Evolutionary conservation across 768 basidiomycete species (phyloP).

Genomic region (Roridomyces roridus): DNA sequence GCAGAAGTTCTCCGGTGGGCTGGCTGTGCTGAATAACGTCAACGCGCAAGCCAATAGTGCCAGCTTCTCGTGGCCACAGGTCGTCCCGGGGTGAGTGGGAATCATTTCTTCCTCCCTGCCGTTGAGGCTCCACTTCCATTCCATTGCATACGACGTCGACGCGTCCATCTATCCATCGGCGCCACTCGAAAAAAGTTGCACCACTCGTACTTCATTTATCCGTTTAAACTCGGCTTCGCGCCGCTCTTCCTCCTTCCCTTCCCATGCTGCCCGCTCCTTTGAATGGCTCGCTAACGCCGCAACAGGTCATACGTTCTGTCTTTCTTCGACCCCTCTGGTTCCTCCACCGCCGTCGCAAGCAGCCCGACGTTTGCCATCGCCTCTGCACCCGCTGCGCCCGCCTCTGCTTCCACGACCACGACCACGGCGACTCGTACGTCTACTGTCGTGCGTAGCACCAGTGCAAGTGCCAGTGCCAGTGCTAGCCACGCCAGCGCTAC

Average conservation of each 20-base stretch:
- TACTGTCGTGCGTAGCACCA: neutral
- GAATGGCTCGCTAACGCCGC: neutral
- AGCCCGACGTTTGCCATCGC: slow-evolving; percentile 1
- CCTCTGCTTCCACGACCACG: neutral
- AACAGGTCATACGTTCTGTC: neutral
- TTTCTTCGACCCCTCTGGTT: neutral
- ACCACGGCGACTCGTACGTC: neutral
- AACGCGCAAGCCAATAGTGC: neutral
- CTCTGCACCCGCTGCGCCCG: neutral
- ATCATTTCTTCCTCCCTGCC: neutral
- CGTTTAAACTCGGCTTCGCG: neutral
- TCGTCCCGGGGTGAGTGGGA: neutral
- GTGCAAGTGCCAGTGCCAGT: neutral
- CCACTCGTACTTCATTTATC: neutral
- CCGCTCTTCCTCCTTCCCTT: neutral
- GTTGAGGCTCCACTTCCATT: neutral
- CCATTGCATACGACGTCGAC: neutral
- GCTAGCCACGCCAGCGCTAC: neutral
- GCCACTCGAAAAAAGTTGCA: neutral
- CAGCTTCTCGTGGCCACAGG: neutral
- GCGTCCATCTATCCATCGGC: neutral
- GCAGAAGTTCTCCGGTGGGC: neutral
- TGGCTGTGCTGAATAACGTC: neutral
- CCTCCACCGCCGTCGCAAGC: neutral
- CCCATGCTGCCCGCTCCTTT: neutral